Evolutionary conservation across 768 basidiomycete species (phyloP), one percentile per base, ranked within the genome.

Genomic region (Podaxis sp.): DNA sequence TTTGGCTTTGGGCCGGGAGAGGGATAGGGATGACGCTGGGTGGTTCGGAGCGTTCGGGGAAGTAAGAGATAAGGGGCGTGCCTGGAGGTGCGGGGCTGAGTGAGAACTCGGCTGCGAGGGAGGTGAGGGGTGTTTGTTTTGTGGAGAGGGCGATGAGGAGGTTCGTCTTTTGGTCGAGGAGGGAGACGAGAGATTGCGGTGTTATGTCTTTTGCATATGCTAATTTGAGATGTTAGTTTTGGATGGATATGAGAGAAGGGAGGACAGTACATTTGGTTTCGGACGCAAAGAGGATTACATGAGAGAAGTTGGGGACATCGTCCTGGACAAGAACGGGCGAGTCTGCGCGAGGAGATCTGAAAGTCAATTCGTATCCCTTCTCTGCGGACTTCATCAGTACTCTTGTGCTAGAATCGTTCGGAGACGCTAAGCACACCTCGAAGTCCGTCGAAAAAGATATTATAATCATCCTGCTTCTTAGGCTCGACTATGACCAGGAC

Each of bases 71-170:
- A 54, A 97, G 83, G 2, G 89, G 88, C 0, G 89, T 89, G 1
- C 88, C 88, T 1, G 94, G 90, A 4, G 94, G 93, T 17, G 92
- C 91, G 26, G 93, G 88, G 57, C 94, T 85, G 60, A 99, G 82
- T 40, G 91, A 91, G 80, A 99, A 99, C 78, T 99, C 97, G 54
- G 93, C 74, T 0, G 95, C 93, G 59, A 96, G 84, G 12, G 90
- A 85, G 12, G 86, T 81, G 10, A 96, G 78, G 46, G 91, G 79
- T 2, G 87, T 88, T 75, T 90, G 84, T 76, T 84, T 88, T 67
- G 89, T 78, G 1, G 92, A 90, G 63, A 96, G 84, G 2, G 89
- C 86, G 67, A 97, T 76, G 66, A 99, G 84, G 60, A 99, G 78
- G 78, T 98, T 97, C 60, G 91, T 87, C 64, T 85, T 81, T 64